Conservation (phyloP, 108 stramenopile species). For the Seminavis robusta region DNA sequence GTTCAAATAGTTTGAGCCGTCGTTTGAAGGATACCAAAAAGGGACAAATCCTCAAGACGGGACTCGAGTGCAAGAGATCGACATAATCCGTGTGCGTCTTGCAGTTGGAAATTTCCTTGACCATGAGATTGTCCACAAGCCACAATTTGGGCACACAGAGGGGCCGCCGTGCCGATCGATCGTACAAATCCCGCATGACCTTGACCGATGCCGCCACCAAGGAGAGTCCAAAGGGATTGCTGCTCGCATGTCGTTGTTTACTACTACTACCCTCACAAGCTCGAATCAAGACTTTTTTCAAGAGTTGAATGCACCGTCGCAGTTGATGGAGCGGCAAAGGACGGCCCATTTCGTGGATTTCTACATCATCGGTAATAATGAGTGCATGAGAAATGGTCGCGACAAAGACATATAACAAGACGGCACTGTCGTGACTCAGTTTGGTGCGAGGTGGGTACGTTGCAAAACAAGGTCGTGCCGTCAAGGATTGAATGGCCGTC, state of each 20-base stretch:
- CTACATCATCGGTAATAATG: slow-evolving; percentile 86
- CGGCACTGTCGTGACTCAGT: slow-evolving; percentile 42
- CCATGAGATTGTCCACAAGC: slow-evolving; percentile 74
- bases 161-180: slow-evolving; percentile 78
- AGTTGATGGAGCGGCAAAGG: slow-evolving; percentile 82
- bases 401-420: slow-evolving; percentile 64
- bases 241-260: slow-evolving; percentile 3
- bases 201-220: slow-evolving; percentile 55
- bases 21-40: slow-evolving; percentile 86
- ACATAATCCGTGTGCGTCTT: slow-evolving; percentile 60
- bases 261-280: slow-evolving; percentile 33
- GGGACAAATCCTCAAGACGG: slow-evolving; percentile 76
- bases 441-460: neutral
- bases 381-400: slow-evolving; percentile 64
- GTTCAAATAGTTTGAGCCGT: slow-evolving; percentile 80
- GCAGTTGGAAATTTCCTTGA: slow-evolving; percentile 59
- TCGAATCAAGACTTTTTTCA: slow-evolving; percentile 75
- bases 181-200: slow-evolving; percentile 77
- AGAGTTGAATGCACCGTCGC: slow-evolving; percentile 61
- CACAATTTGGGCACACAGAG: slow-evolving; percentile 77
- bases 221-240: slow-evolving; percentile 58
- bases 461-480: slow-evolving; percentile 12
- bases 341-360: slow-evolving; percentile 79
- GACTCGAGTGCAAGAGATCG: slow-evolving; percentile 40
- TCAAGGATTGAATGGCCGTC: neutral